Conservation (phyloP, 371 early-diverging fungal species). For the Batrachochytrium dendrobatidis region DNA sequence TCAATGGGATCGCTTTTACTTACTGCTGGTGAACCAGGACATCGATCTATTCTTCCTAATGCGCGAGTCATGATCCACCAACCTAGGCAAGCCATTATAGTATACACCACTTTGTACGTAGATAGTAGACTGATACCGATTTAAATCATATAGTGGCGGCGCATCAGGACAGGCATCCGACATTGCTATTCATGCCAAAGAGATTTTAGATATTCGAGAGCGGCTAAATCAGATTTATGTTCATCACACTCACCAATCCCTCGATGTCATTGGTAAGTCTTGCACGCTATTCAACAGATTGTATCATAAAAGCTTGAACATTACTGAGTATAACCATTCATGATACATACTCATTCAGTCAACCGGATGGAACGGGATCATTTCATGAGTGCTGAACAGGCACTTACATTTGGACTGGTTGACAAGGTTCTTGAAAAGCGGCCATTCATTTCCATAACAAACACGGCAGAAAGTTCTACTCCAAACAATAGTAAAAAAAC, state of each 20-base stretch:
- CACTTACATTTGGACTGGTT: constrained; percentile 85
- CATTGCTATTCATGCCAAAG: constrained; percentile 94
- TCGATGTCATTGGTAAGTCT: constrained; percentile 71
- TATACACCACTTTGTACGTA: background rate
- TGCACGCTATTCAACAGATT: background rate
- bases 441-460: too few relatives aligned
- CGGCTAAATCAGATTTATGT: constrained; percentile 80
- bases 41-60: constrained; percentile 82
- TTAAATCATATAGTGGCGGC: constrained; percentile 61
- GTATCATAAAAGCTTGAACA: too few relatives aligned
- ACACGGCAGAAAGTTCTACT: too few relatives aligned
- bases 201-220: constrained; percentile 85
- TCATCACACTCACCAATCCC: constrained; percentile 74
- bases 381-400: constrained; percentile 90
- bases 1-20: constrained; percentile 96
- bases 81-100: constrained; percentile 44
- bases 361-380: constrained; percentile 89
- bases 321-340: background rate
- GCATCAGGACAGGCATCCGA: constrained; percentile 95
- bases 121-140: background rate
- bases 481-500: too few relatives aligned
- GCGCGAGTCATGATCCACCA: constrained; percentile 96
- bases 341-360: constrained; percentile 46
- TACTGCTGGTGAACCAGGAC: constrained; percentile 72
- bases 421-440: constrained; percentile 50